Evolutionary conservation across 2,329 filamentous ascomycete genomes (phyloP).

Genomic region (Myriosclerotinia scirpicola): DNA sequence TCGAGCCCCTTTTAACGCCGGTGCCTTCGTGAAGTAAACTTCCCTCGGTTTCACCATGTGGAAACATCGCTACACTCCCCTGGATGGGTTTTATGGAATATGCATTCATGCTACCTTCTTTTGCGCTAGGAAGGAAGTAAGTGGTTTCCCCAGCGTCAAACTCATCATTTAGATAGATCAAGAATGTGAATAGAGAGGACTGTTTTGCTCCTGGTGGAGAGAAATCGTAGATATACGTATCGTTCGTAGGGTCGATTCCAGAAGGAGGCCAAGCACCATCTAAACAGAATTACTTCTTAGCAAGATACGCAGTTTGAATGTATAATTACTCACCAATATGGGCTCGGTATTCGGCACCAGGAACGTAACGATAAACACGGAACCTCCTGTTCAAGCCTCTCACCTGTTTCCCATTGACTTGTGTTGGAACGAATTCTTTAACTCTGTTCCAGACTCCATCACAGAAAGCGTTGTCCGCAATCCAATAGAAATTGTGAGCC

Average conservation of each 20-base stretch:
- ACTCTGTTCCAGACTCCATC: slow-evolving; percentile 64
- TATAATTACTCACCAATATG: slow-evolving; percentile 55
- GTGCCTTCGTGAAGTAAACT: slow-evolving; percentile 70
- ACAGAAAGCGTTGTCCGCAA: slow-evolving; percentile 63
- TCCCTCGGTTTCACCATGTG: slow-evolving; percentile 65
- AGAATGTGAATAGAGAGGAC: slow-evolving; percentile 67
- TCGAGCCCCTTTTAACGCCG: slow-evolving; percentile 63
- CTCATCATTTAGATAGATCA: slow-evolving; percentile 70
- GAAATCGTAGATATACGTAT: slow-evolving; percentile 62
- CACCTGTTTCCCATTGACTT: slow-evolving; percentile 55
- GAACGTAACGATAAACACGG: slow-evolving; percentile 70
- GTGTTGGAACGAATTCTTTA: slow-evolving; percentile 54
- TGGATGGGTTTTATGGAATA: slow-evolving; percentile 68
- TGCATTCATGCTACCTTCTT: slow-evolving; percentile 66
- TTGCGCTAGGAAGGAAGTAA: slow-evolving; percentile 64
- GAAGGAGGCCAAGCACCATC: slow-evolving; percentile 74
- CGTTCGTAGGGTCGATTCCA: slow-evolving; percentile 51
- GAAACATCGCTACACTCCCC: slow-evolving; percentile 67
- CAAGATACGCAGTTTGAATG: not conserved
- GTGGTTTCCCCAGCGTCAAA: slow-evolving; percentile 72
- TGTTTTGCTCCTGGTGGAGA: slow-evolving; percentile 60
- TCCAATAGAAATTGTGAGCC: slow-evolving; percentile 74
- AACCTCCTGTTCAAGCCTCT: slow-evolving; percentile 69
- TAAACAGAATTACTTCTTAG: slow-evolving; percentile 21
- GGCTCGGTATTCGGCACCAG: slow-evolving; percentile 68